phyloP scores from a whole-genome alignment of 2,329 filamentous ascomycete species.

The Mycosphaerella sp. region DNA sequence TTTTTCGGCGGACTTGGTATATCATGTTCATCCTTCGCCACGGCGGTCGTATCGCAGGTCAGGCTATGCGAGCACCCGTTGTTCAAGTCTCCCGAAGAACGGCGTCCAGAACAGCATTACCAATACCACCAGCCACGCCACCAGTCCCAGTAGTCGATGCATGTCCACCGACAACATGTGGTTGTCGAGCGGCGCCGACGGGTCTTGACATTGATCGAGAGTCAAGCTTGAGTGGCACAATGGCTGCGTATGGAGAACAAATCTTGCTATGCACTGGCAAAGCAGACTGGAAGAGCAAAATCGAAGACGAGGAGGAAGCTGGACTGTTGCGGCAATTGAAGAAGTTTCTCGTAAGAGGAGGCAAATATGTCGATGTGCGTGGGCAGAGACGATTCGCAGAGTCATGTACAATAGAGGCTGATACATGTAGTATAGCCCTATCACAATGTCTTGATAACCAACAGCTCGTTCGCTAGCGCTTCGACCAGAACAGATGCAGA shows the following conservation, averaged over 20 bases:
- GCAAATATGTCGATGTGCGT: conserved; percentile 44
- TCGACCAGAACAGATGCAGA: conserved; percentile 26
- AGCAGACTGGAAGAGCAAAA: conserved; percentile 72
- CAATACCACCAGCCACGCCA: conserved; percentile 25
- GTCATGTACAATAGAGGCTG: conserved; percentile 15
- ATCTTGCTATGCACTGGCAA: conserved; percentile 76
- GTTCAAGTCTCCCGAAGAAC: conserved; percentile 2
- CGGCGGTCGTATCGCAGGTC: conserved; percentile 19
- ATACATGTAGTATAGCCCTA: conserved; percentile 57
- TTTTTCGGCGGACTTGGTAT: background rate
- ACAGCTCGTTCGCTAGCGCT: conserved; percentile 63
- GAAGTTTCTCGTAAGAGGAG: conserved; percentile 40
- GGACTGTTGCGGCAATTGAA: conserved; percentile 65
- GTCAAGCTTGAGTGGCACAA: conserved; percentile 65
- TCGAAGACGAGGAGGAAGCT: conserved; percentile 67
- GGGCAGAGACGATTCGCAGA: background rate
- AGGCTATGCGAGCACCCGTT: background rate
- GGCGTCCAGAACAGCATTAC: conserved; percentile 32
- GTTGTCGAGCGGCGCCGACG: conserved; percentile 60
- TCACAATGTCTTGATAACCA: conserved; percentile 71
- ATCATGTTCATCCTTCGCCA: conserved; percentile 27
- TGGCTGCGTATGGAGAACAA: conserved; percentile 73
- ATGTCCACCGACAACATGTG: conserved; percentile 72
- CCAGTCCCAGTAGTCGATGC: conserved; percentile 45
- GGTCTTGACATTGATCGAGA: conserved; percentile 69